Evolutionary conservation across 2,329 filamentous ascomycete genomes (phyloP).

Genomic region (Salinomyces thailandicus): DNA sequence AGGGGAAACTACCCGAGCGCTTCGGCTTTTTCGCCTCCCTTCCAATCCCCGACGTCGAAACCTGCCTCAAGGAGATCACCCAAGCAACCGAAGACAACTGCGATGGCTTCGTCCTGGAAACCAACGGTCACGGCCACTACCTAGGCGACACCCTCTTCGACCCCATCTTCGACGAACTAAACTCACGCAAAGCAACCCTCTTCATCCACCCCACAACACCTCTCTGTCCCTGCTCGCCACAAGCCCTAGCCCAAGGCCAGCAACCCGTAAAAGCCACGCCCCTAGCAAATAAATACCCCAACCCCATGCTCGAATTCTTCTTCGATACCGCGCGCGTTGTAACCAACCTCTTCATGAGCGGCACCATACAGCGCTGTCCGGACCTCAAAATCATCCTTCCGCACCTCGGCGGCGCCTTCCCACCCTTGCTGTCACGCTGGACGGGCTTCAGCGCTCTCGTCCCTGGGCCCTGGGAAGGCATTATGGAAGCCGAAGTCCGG

Average conservation of each 20-base stretch:
- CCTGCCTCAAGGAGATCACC: constrained; percentile 39
- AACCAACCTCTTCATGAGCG: constrained; percentile 39
- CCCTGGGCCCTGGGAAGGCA: constrained; percentile 24
- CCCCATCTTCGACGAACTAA: constrained; percentile 39
- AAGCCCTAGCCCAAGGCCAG: constrained; percentile 10
- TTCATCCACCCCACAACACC: constrained; percentile 49
- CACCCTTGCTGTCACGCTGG: constrained; percentile 36
- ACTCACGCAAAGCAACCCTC: constrained; percentile 36
- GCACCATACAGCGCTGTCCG: constrained; percentile 37
- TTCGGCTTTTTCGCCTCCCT: constrained; percentile 47
- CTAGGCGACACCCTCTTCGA: constrained; percentile 39
- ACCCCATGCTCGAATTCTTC: constrained; percentile 42
- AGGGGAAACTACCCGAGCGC: constrained; percentile 26
- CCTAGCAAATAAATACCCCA: constrained; percentile 29
- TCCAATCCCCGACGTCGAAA: constrained; percentile 41
- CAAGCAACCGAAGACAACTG: constrained; percentile 33
- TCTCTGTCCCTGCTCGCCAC: constrained; percentile 25
- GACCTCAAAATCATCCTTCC: constrained; percentile 40
- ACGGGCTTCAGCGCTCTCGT: constrained; percentile 31
- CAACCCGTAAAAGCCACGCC: constrained; percentile 26
- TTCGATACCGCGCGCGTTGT: constrained; percentile 44
- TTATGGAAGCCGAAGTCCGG: constrained; percentile 20
- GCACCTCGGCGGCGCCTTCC: constrained; percentile 38
- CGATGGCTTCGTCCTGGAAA: constrained; percentile 43
- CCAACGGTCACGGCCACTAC: constrained; percentile 45